Evolutionary conservation across 257 asterid genomes (phyloP), one percentile per base, ranked within the genome.

Genomic region (Fraxinus anomala): DNA sequence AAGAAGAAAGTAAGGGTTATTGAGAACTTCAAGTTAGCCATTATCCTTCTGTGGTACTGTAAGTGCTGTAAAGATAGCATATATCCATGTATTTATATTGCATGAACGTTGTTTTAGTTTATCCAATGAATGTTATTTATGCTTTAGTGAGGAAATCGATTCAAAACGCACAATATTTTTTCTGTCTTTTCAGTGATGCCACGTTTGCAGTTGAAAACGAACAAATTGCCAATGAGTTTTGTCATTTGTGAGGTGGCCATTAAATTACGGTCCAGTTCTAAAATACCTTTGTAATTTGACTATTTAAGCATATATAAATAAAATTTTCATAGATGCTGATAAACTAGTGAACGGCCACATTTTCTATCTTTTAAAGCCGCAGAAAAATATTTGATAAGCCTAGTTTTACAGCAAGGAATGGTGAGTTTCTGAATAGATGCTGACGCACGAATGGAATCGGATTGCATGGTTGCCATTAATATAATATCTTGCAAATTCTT

Each of bases 1-100:
- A 88, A 76, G 21, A 92, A 37, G 54, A 81, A 79, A 70, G 76
- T 73, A 49, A 91, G 59, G 85, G 84, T 83, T 75, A 86, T 39
- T n/a, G 83, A 63, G 47, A 77, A 70, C 84, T 86, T 89, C 84
- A 82, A 73, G 69, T 74, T 81, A 36, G 76, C 77, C 92, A 89
- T 92, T 24, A 33, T 74, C 23, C 71, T 68, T 73, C 17, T 76
- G 51, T 44, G 19, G 13, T 9, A 70, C 5, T 49, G 19, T 71
- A 42, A 70, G 72, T 76, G 76, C 31, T 56, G 44, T 74, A 37
- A 75, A 78, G 71, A 80, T 36, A 17, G 70, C 37, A 68, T 73
- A 26, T 66, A 54, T 66, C 17, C 82, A 66, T 72, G 33, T 44
- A 73, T 39, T 79, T 83, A 81, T 86, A 88, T 70, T 8, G 44